Evolutionary conservation across 768 basidiomycete genomes (phyloP), one percentile per base, ranked within the genome.

Genomic region (Inosperma sp.): DNA sequence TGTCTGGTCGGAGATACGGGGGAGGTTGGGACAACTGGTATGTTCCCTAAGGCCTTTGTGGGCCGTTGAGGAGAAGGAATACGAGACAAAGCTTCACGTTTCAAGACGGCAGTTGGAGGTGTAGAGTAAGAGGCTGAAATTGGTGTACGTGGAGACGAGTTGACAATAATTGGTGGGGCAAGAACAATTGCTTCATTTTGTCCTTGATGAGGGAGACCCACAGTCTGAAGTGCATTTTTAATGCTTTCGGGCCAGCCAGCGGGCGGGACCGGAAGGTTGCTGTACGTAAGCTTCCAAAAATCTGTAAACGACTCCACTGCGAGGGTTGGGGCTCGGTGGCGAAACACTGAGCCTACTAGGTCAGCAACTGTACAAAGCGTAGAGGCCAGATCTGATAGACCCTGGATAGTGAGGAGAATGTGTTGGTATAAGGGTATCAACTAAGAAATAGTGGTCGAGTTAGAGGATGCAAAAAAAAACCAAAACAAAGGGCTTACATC

Each of bases 401-500:
- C 67, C 52, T 76, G 77, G 26, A 86, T 69, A 47, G 72, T 68
- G 47, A 83, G 57, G 34, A 87, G 60, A 29, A 76, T 65, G 10
- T 76, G 80, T 60, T 86, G 75, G 57, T 88, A 91, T 44, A 88
- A 60, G 0, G 80, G 75, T 12, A 85, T 61, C 50, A 86, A 73
- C 83, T 86, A 55, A 1, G n/a, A 43, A 31, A 23, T 44, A 23
- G 23, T 25, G 21, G 7, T 26, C 36, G 25, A 56, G 34, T 33
- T 45, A 45, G 12, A 35, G 8, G 43, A 37, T 13, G 9, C 29
- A 36, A 5, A 42, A 48, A 7, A 13, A 30, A 14, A 14, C 22
- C 41, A 26, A 48, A 25, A 19, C 57, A 40, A 41, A 21, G 41
- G 31, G 70, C 78, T 48, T 57, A 84, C 82, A 62, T 86, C 83